Percentiles rank a stretch among this genome's conserved stretches.
Evolutionary conservation across 768 basidiomycete genomes (phyloP).

Genomic region (Trametes maxima): DNA sequence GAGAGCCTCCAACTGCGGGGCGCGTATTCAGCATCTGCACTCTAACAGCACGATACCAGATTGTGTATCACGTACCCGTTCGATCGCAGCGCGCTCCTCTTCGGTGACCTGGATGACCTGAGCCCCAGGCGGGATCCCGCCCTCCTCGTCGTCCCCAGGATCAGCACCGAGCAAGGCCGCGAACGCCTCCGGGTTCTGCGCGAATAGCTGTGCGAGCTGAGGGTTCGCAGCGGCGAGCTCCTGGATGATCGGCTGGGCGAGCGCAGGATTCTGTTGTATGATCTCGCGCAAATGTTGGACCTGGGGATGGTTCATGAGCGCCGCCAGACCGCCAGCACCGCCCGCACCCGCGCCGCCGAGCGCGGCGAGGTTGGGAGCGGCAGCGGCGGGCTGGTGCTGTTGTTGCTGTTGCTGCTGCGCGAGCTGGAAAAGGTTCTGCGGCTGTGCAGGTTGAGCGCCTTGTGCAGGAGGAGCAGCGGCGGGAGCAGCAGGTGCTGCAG

Average conservation of each 20-base stretch:
- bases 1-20: constrained; percentile 71
- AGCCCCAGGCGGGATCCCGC: constrained; percentile 47
- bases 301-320: constrained; percentile 63
- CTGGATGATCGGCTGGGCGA: constrained; percentile 81
- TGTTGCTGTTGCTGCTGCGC: constrained; percentile 75
- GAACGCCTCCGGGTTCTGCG: constrained; percentile 71
- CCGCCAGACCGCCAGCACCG: constrained; percentile 46
- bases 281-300: constrained; percentile 74
- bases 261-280: constrained; percentile 73
- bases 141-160: constrained; percentile 43
- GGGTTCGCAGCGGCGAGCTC: constrained; percentile 80
- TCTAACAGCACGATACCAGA: constrained; percentile 1
- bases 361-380: constrained; percentile 35
- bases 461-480: constrained; percentile 28
- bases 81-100: constrained; percentile 88
- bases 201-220: constrained; percentile 65
- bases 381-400: constrained; percentile 33
- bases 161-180: constrained; percentile 60
- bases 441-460: constrained; percentile 32
- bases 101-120: constrained; percentile 77
- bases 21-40: not conserved
- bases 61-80: constrained; percentile 61
- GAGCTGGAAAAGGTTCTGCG: constrained; percentile 90
- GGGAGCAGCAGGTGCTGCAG: constrained; percentile 37
- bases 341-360: constrained; percentile 36